A percentile compares a stretch with the other conserved stretches of the same genome.
phyloP scores from a whole-genome alignment of 805 yeast genomes.

The Candida sithepensis region DNA sequence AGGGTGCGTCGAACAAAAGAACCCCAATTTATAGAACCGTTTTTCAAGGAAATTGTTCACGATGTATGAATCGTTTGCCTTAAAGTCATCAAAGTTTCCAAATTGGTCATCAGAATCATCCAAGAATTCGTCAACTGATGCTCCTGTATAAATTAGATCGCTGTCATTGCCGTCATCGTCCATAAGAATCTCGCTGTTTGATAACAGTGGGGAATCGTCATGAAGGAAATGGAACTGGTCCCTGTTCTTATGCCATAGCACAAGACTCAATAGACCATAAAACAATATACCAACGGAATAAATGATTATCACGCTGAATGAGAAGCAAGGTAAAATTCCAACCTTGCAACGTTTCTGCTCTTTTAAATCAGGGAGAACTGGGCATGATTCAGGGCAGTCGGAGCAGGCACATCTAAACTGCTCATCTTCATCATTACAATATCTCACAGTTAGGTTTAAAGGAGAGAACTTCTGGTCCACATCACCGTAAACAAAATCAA shows the following conservation, averaged over 20 bases:
- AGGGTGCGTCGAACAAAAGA: slow-evolving; percentile 61
- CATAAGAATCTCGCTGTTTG: slow-evolving; percentile 1
- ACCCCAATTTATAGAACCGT: slow-evolving; percentile 49
- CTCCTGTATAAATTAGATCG: neutral
- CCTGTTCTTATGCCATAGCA: slow-evolving; percentile 5
- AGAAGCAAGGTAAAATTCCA: slow-evolving; percentile 70
- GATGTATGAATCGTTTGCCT: slow-evolving; percentile 37
- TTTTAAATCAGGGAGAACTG: slow-evolving; percentile 50
- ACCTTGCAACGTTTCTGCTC: slow-evolving; percentile 46
- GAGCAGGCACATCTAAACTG: slow-evolving; percentile 80
- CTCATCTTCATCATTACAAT: slow-evolving; percentile 57
- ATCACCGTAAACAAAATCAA: slow-evolving; percentile 57
- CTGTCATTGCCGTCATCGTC: slow-evolving; percentile 1
- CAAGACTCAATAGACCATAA: slow-evolving; percentile 7
- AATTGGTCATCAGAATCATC: slow-evolving; percentile 15
- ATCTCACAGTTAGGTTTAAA: slow-evolving; percentile 24
- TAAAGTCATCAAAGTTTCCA: slow-evolving; percentile 16
- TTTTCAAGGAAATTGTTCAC: slow-evolving; percentile 47
- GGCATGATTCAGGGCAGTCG: slow-evolving; percentile 83
- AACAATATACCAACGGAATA: slow-evolving; percentile 34
- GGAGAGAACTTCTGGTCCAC: slow-evolving; percentile 26
- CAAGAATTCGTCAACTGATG: slow-evolving; percentile 5
- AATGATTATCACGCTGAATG: slow-evolving; percentile 53
- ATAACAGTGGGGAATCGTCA: slow-evolving; percentile 13
- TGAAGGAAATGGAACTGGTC: slow-evolving; percentile 12